Evolutionary conservation across 352 stramenopile genomes (phyloP), one percentile per base, ranked within the genome.

Genomic region (Hyaloperonospora brassicae): DNA sequence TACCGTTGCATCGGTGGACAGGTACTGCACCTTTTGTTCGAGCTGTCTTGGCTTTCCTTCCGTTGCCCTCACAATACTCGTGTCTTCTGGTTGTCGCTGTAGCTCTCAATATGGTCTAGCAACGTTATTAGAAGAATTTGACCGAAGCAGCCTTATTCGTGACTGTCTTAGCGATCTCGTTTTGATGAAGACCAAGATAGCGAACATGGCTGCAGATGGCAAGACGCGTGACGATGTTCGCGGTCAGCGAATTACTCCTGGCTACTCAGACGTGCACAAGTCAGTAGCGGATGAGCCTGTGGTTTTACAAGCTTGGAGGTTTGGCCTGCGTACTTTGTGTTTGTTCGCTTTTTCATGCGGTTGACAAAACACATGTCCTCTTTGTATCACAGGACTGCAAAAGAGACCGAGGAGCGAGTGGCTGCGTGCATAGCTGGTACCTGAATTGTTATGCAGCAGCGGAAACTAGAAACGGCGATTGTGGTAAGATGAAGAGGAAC

Each of bases 171-270:
- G 62, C n/a, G 73, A 89, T 8, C 71, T 91, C 22, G 77, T 88
- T 0, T 55, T 27, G 6, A 85, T 84, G 55, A 75, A 66, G 36
- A 43, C 43, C 50, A 66, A 68, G 11, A 71, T 93, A 41, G 71
- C 67, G 4, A 72, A 72, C 44, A 84, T 78, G 24, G 79, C 78
- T n/a, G 73, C 71, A 21, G 61, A 69, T 8, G 79, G 79, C 5
- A 94, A 92, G 52, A 53, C 65, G 9, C 70, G 82, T 0, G 84
- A 94, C 48, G 79, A 94, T 40, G 71, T 72, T 7, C 84, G 84
- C 25, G 84, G 84, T 0, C 53, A 79, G 44, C 65, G 73, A 11
- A 89, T 87, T 46, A 81, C 87, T 38, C 63, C 76, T 0, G 79
- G 89, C 60, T 94, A 94, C 49, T 40, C 54, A 3, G 61, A 76